These are phyloP conservation scores for Alternaria hordeiaustralica DNA, from an alignment of 2,329 filamentous ascomycete species.

Conservation along the genomic window DNA sequence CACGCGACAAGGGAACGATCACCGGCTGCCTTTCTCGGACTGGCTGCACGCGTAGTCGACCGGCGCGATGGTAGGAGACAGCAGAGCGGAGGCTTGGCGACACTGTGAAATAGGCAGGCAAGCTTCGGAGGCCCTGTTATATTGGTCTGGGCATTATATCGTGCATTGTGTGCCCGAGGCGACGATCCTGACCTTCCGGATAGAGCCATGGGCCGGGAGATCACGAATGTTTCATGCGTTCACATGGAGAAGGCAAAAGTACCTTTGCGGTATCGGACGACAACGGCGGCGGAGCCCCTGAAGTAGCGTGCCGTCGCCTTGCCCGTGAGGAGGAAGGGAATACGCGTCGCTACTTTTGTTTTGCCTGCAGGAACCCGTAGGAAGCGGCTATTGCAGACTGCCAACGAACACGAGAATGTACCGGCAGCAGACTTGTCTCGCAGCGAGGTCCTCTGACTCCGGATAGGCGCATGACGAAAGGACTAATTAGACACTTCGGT, in stretches of 20 bases:
- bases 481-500: constrained; percentile 1
- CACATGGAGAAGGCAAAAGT: constrained; percentile 2
- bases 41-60: constrained; percentile 9
- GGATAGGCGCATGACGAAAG: constrained; percentile 5
- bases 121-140: constrained; percentile 11
- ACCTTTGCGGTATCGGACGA: background rate
- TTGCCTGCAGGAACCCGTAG: constrained; percentile 26
- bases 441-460: background rate
- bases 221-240: constrained; percentile 8
- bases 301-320: background rate
- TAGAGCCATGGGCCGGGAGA: constrained; percentile 12
- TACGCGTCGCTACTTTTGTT: background rate
- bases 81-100: constrained; percentile 21
- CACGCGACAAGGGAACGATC: constrained; percentile 12
- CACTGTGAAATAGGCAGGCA: constrained; percentile 27
- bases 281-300: constrained; percentile 1
- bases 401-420: constrained; percentile 4
- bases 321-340: background rate
- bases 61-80: constrained; percentile 8
- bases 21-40: constrained; percentile 19
- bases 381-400: constrained; percentile 11
- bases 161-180: constrained; percentile 7
- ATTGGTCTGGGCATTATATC: constrained; percentile 24
- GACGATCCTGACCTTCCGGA: constrained; percentile 22
- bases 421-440: background rate